These are phyloP conservation scores for Tricholoma furcatifolium DNA, from an alignment of 768 basidiomycete species.

Conservation along the genomic window DNA sequence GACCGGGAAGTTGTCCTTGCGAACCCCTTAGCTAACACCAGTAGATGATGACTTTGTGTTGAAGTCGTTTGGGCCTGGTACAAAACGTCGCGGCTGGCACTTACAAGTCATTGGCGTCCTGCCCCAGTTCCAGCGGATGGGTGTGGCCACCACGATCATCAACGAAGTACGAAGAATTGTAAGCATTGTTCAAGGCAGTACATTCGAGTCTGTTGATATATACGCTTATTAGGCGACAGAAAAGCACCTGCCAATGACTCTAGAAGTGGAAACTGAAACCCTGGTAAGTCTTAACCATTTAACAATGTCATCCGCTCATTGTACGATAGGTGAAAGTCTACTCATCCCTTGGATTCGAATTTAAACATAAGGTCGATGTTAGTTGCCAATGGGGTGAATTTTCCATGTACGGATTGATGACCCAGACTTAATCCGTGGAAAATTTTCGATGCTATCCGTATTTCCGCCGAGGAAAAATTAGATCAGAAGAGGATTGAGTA, in stretches of 20 bases:
- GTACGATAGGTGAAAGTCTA: conserved; percentile 9
- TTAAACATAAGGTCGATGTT: conserved; percentile 12
- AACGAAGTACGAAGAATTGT: conserved; percentile 10
- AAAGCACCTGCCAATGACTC: conserved; percentile 12
- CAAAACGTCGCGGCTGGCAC: conserved; percentile 15
- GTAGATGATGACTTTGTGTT: conserved; percentile 11
- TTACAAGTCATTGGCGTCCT: conserved; percentile 17
- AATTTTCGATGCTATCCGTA: too few relatives aligned
- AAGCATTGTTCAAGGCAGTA: neutral
- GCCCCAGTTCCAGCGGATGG: conserved; percentile 12
- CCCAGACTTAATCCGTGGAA: neutral
- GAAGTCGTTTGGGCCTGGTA: conserved; percentile 15
- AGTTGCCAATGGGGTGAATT: conserved; percentile 10
- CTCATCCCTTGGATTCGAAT: conserved; percentile 9
- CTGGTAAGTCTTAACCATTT: neutral
- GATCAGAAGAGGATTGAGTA: too few relatives aligned
- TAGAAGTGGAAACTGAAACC: conserved; percentile 10
- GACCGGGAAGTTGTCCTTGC: neutral
- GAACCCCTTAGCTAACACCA: conserved; percentile 10
- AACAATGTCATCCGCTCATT: neutral
- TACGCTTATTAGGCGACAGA: neutral
- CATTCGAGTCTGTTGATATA: neutral
- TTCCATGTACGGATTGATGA: conserved; percentile 14
- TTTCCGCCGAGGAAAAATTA: too few relatives aligned
- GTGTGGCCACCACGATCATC: conserved; percentile 16